Evolutionary conservation across 768 basidiomycete genomes (phyloP).

Genomic region (Paxillus ammoniavirescens): DNA sequence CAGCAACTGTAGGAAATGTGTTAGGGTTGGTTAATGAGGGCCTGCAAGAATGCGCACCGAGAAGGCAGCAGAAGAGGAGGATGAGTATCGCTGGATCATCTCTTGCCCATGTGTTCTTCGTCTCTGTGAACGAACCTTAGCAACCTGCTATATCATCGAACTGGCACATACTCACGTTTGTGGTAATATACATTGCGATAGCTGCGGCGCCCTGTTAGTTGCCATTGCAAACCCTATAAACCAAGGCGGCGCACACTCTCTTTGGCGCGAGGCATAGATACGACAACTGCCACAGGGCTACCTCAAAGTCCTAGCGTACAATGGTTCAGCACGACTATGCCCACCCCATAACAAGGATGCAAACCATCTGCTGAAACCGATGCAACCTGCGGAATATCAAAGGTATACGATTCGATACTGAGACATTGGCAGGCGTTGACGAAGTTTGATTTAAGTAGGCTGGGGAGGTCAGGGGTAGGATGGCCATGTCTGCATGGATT

Average conservation of each 20-base stretch:
- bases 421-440: constrained; percentile 10
- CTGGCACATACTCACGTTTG: constrained; percentile 63
- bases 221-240: not conserved
- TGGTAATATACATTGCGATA: constrained; percentile 98
- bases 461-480: constrained; percentile 33
- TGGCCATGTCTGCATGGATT: constrained; percentile 27
- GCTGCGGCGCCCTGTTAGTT: constrained; percentile 37
- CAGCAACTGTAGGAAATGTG: constrained; percentile 53
- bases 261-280: constrained; percentile 91
- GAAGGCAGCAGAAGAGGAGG: constrained; percentile 76
- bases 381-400: constrained; percentile 78
- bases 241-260: constrained; percentile 66
- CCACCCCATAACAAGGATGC: constrained; percentile 12
- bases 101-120: constrained; percentile 97
- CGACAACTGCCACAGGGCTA: constrained; percentile 94
- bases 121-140: constrained; percentile 52
- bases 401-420: constrained; percentile 59
- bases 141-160: not conserved
- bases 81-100: constrained; percentile 96
- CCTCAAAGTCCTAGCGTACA: constrained; percentile 80
- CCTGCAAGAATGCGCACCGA: constrained; percentile 41
- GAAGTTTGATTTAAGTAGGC: constrained; percentile 19
- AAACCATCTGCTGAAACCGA: constrained; percentile 85
- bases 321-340: not conserved
- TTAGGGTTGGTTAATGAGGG: not conserved